phyloP scores from a whole-genome alignment of 768 basidiomycete genomes.

The Omphalotus guepiniiformis region DNA sequence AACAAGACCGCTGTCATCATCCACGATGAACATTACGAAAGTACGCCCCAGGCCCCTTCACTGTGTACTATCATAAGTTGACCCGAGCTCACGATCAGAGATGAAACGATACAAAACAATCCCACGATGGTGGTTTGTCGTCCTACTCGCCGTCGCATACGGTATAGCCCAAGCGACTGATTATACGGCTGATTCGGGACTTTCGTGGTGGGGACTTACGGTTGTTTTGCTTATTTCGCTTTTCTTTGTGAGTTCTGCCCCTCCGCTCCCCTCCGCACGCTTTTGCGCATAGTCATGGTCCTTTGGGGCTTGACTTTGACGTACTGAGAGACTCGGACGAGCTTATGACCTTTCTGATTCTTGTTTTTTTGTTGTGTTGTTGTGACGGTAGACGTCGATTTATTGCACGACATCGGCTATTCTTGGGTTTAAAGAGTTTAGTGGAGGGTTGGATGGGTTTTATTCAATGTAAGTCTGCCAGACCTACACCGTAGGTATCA shows the following conservation, averaged over 20 bases:
- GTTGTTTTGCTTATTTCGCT: constrained; percentile 21
- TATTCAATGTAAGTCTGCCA: background rate
- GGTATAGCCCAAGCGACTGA: constrained; percentile 21
- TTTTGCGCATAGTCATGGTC: too few relatives aligned
- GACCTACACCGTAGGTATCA: constrained; percentile 1
- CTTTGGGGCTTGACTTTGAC: too few relatives aligned
- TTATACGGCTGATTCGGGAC: constrained; percentile 21
- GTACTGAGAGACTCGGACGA: too few relatives aligned
- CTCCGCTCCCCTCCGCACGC: too few relatives aligned
- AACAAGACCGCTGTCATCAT: constrained; percentile 22
- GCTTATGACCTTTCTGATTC: too few relatives aligned
- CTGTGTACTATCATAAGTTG: too few relatives aligned
- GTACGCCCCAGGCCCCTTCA: too few relatives aligned
- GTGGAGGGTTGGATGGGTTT: constrained; percentile 5
- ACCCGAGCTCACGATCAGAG: too few relatives aligned
- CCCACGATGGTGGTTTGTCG: constrained; percentile 20
- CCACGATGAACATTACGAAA: constrained; percentile 24
- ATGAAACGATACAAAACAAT: constrained; percentile 17
- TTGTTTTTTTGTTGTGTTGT: too few relatives aligned
- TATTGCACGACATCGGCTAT: constrained; percentile 12
- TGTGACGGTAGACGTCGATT: background rate
- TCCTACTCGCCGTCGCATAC: constrained; percentile 15
- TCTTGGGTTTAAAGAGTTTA: constrained; percentile 13
- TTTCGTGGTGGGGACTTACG: constrained; percentile 23
- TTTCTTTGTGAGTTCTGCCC: constrained; percentile 15